Percentiles rank a stretch among this genome's conserved stretches.
Conservation (phyloP, 148 eudicot genomes). For the Camellia sinensis region DNA sequence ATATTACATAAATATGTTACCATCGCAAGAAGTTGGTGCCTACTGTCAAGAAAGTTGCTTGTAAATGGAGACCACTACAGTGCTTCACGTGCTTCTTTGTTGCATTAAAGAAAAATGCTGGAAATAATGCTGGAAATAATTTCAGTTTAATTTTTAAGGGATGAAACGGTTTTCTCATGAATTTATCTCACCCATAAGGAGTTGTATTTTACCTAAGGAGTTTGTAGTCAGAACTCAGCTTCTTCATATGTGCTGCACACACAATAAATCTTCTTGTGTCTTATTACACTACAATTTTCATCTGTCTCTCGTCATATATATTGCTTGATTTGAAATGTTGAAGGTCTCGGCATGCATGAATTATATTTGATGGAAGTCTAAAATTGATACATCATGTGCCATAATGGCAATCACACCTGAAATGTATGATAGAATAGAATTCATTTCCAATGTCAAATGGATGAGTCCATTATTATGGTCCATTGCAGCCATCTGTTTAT, state of each 20-base stretch:
- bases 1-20: not conserved
- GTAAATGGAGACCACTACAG: not conserved
- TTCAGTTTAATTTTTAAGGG: not conserved
- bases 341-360: not conserved
- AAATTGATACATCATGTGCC: not conserved
- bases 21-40: not conserved
- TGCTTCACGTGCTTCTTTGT: too few species aligned
- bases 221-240: not conserved
- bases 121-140: conserved; percentile 1
- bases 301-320: not conserved
- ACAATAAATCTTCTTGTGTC: not conserved
- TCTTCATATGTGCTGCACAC: not conserved
- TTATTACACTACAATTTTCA: not conserved
- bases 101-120: not conserved
- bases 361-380: conserved; percentile 7
- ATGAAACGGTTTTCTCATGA: not conserved
- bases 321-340: conserved; percentile 1
- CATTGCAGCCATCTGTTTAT: not conserved
- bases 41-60: not conserved
- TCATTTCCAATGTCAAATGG: not conserved
- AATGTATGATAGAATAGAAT: not conserved
- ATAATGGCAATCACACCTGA: not conserved
- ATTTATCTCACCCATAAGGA: not conserved
- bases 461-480: not conserved
- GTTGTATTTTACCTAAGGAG: not conserved